These are phyloP conservation scores for Hemisphaericaspora subhashii DNA, from an alignment of 1,139 yeast species.

Conservation along the genomic window DNA sequence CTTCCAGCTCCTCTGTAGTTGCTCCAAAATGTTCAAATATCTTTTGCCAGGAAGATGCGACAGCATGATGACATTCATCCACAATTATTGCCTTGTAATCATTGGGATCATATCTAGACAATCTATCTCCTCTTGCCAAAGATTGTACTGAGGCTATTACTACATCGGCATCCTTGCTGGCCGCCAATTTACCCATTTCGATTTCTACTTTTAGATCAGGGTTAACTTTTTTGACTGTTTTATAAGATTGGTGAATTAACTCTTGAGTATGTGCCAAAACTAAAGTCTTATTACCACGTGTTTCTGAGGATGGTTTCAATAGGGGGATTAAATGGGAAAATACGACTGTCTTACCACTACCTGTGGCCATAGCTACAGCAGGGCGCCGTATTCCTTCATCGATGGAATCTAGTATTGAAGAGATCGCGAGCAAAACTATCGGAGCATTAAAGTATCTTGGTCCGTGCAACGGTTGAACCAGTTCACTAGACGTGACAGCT, in stretches of 20 bases:
- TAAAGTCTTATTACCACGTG: constrained; percentile 50
- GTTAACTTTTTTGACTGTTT: constrained; percentile 44
- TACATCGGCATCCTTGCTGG: constrained; percentile 54
- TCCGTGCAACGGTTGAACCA: no score
- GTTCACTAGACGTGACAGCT: no score
- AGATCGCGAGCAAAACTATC: constrained; percentile 71
- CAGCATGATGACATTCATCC: constrained; percentile 95
- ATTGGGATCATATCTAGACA: constrained; percentile 53
- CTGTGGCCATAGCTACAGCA: constrained; percentile 89
- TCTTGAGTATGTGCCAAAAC: constrained; percentile 84
- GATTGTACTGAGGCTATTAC: constrained; percentile 80
- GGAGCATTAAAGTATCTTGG: no score
- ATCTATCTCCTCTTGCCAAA: constrained; percentile 47
- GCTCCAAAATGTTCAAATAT: constrained; percentile 64
- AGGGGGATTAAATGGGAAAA: constrained; percentile 64
- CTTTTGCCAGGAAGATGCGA: constrained; percentile 64
- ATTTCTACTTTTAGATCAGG: constrained; percentile 60
- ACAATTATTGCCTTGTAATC: constrained; percentile 72
- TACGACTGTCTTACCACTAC: constrained; percentile 92
- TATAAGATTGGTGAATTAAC: constrained; percentile 68
- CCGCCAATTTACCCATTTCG: constrained; percentile 62
- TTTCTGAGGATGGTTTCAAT: constrained; percentile 33
- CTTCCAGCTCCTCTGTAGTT: constrained; percentile 33
- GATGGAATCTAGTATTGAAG: constrained; percentile 53
- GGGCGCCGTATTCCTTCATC: constrained; percentile 51